These are phyloP conservation scores for Neurospora sp. DNA, from an alignment of 495 filamentous ascomycete genomes.

Conservation along the genomic window DNA sequence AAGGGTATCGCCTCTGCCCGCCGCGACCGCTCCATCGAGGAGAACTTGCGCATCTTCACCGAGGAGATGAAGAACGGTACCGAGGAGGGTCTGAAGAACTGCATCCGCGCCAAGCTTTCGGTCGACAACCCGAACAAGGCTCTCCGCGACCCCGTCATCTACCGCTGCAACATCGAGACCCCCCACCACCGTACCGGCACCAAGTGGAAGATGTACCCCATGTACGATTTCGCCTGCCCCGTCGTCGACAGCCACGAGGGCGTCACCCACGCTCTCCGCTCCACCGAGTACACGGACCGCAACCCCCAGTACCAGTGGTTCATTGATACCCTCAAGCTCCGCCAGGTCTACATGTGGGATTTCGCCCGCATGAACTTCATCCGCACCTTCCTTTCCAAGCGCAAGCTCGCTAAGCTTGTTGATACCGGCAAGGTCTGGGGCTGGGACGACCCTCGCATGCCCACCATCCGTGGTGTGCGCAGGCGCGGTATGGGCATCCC, in stretches of 20 bases:
- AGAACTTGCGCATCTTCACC: slow-evolving; percentile 61
- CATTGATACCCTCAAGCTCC: slow-evolving; percentile 72
- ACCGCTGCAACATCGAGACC: slow-evolving; percentile 69
- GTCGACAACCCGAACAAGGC: slow-evolving; percentile 76
- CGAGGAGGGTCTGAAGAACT: slow-evolving; percentile 66
- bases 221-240: slow-evolving; percentile 90
- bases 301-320: slow-evolving; percentile 98
- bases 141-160: slow-evolving; percentile 88
- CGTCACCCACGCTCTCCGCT: slow-evolving; percentile 88
- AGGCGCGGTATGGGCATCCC: slow-evolving; percentile 86
- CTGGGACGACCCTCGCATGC: slow-evolving; percentile 94
- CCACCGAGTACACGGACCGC: slow-evolving; percentile 94
- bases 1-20: slow-evolving; percentile 64
- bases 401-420: slow-evolving; percentile 90
- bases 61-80: slow-evolving; percentile 83
- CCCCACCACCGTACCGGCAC: slow-evolving; percentile 81
- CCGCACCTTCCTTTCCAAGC: slow-evolving; percentile 80
- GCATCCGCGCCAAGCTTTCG: slow-evolving; percentile 83
- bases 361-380: slow-evolving; percentile 97
- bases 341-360: slow-evolving; percentile 91
- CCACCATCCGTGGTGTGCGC: slow-evolving; percentile 80
- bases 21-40: slow-evolving; percentile 67
- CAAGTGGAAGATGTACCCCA: slow-evolving; percentile 92
- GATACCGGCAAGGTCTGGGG: slow-evolving; percentile 78
- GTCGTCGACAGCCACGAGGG: slow-evolving; percentile 85